Evolutionary conservation across 2,329 filamentous ascomycete species (phyloP).

Genomic region (Byssothecium circinans): DNA sequence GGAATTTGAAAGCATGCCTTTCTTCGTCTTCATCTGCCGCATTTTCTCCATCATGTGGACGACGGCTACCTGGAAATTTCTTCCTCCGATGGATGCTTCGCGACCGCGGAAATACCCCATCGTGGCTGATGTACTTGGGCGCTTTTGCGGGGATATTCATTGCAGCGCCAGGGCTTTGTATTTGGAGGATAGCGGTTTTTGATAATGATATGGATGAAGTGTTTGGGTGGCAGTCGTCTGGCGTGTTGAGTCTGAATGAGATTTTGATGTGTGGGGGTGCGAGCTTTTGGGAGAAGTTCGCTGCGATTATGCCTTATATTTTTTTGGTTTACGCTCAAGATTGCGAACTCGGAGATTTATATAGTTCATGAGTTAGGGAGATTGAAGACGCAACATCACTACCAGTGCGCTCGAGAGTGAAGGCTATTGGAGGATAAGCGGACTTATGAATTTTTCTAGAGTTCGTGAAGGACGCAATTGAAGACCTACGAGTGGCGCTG

Average conservation of each 20-base stretch:
- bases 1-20: not conserved
- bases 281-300: slow-evolving; percentile 7
- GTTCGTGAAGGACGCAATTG: no score
- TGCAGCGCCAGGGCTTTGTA: slow-evolving; percentile 5
- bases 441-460: no score
- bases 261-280: not conserved
- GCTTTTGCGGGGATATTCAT: slow-evolving; percentile 12
- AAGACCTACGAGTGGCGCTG: no score
- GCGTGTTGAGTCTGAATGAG: not conserved
- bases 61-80: not conserved
- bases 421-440: no score
- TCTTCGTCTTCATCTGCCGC: not conserved
- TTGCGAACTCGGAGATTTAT: not conserved
- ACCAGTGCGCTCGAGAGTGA: no score
- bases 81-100: slow-evolving; percentile 5
- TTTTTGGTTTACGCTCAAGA: not conserved
- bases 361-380: not conserved
- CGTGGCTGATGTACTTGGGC: slow-evolving; percentile 5
- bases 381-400: no score
- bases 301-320: slow-evolving; percentile 8
- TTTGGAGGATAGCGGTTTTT: slow-evolving; percentile 1
- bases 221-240: not conserved
- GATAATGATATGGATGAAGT: not conserved
- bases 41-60: slow-evolving; percentile 4
- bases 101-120: slow-evolving; percentile 4